Base-by-base conservation (phyloP, 176 grass and related monocot species). In the Bonia amplexicaulis region DNA sequence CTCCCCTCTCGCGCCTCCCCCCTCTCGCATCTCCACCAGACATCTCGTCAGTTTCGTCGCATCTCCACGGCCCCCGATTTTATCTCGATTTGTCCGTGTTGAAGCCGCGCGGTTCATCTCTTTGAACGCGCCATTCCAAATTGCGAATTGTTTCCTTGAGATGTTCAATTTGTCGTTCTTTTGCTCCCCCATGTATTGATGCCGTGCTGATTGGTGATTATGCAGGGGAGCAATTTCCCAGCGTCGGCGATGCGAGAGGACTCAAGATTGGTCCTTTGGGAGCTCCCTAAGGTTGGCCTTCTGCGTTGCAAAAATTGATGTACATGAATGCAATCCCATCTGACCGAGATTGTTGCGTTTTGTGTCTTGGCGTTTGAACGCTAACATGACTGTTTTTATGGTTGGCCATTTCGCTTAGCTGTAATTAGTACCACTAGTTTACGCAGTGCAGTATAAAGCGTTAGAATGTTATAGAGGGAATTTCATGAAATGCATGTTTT, bases 221-320 rank as follows among this genome's bases (percentile, higher is more conserved):
- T 60, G 51, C 74, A 85, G 84, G 39, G 25, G 23, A 2, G 55
- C 17, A 3, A 78, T 19, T 48, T 70, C 42, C 4, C 84, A 49
- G 52, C 8, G 1, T 6, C 70, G 74, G 65, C 74, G 40, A 37
- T 61, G 74, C 3, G 65, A 78, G 16, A 85, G 23, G 46, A 39
- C 26, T 47, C 52, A 70, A 11, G 52, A 35, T 12, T 7, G 17
- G 17, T 61, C 52, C 4, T 46, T 46, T 8, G 74, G 83, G 74
- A 60, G 40, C 40, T 37, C 74, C 39, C 40, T 85, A 60, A 78
- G 84, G 84, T 85, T 61, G 52, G 65, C 9, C 42, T 41, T 15
- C 4, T 40, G 4, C 42, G 12, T 17, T 23, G 4, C 16, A 12
- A 65, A 40, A 35, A 14, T 61, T 26, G 25, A 3, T 73, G 12